Evolutionary conservation across 805 yeast species (phyloP), one percentile per base, ranked within the genome.

Genomic region (Starmera amethionina): DNA sequence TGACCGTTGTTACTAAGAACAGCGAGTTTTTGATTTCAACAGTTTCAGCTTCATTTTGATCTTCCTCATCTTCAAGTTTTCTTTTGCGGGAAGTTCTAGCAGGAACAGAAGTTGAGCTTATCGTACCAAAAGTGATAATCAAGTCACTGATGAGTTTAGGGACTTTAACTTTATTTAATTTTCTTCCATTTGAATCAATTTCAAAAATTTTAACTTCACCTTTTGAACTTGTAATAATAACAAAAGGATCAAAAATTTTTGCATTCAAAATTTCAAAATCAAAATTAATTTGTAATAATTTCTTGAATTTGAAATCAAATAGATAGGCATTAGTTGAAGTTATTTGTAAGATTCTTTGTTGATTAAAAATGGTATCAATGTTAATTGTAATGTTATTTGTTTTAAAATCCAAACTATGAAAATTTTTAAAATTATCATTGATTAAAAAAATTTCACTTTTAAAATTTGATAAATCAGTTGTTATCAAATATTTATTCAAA

Each of bases 1-100:
- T 89, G 42, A 87, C 89, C 2, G 89, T 82, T 6, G 81, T 84
- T 36, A 80, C 71, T 35, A 83, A 68, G 48, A 81, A 82, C 0
- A 65, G 67, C 41, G 64, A 68, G 15, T 60, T 59, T 14, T 54
- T 56, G 15, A 51, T 56, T 2, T 37, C 46, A 36, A 47, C 46
- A 14, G 50, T 40, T 19, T 56, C 49, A n/a, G 50, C 40, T 18
- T 56, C 50, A 6, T 46, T 32, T 35, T 48, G 46, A 12, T 56
- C 63, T 31, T 48, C 42, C 11, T 37, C 29, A 27, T 49, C 47
- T 40, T 64, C 48, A 32, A 55, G 55, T 1, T 46, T 42, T 15
- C 54, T 42, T 29, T 50, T 53, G 27, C 3, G 9, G 4, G 55
- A 47, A 15, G 60, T 63, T 13, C 52, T 50, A 43, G 22, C 35